Evolutionary conservation across 1,139 yeast genomes (phyloP), one percentile per base, ranked within the genome.

Genomic region (Diutina neorugosa): DNA sequence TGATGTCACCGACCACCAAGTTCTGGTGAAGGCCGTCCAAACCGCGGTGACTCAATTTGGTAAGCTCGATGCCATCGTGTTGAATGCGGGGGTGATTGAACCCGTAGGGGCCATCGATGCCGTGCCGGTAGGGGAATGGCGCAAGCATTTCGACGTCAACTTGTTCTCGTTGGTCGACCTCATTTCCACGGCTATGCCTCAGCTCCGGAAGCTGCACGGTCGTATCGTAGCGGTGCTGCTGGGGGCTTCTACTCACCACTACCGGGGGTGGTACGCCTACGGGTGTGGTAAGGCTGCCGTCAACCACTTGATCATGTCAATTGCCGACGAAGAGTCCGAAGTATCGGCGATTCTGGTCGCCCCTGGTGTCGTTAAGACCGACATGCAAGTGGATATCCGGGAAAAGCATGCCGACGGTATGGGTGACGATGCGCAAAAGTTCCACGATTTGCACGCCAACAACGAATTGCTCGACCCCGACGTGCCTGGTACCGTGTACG

Each of bases 301-400:
- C 55, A 88, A 91, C 66, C 90, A 84, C 61, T 74, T 89, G 53
- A 81, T 86, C 8, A 64, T 70, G 51, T 79, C 88, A 9, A 66
- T 91, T 23, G 84, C 88, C 1, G 72, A 69, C 4, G 96, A 88
- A 60, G 91, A 86, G 63, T 67, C 72, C 2, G 77, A 73, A 0
- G 70, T 90, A 20, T 70, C 71, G 51, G 73, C 86, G 3, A 69
- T 88, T 11, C 74, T 96, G 0, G 75, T 91, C 23, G 96, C 96
- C 2, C 98, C 98, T 0, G 98, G 98, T 3, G 95, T 88, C 1
- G 97, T 91, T 2, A 89, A 86, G 63, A 90, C 98, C 0, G 73
- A 71, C 20, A 91, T 91, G 97, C 98, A 91, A 68, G 63, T 61
- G 12, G 83, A 80, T 55, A 89, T 91, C 55, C 78, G 97, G 62